Percentiles rank a stretch among this genome's conserved stretches.
Evolutionary conservation across 1,139 yeast species (phyloP).

Genomic region (Ashbya aceris): DNA sequence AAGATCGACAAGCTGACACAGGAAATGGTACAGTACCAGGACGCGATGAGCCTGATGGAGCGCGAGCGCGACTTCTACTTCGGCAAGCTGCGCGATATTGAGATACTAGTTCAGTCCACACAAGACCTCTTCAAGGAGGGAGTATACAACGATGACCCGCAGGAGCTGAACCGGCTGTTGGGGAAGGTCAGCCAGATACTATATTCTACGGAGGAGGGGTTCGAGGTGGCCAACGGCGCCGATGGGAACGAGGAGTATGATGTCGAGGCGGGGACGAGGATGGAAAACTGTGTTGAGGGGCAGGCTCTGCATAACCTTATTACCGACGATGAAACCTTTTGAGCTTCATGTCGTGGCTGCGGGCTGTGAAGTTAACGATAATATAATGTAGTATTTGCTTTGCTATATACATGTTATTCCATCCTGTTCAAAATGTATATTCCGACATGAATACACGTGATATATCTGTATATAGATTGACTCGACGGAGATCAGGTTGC

Average conservation of each 20-base stretch:
- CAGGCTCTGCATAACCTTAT: constrained; percentile 20
- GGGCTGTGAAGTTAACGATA: too few relatives aligned
- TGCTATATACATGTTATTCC: constrained; percentile 3
- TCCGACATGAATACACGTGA: too few relatives aligned
- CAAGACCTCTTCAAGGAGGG: constrained; percentile 40
- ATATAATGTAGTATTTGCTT: constrained; percentile 2
- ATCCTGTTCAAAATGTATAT: too few relatives aligned
- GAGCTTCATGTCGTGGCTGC: constrained; percentile 1
- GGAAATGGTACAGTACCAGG: constrained; percentile 45
- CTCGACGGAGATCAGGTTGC: background rate
- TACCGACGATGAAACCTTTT: constrained; percentile 30
- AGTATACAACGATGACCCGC: constrained; percentile 27
- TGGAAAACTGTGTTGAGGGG: background rate
- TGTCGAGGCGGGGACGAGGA: background rate
- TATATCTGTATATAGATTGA: too few relatives aligned
- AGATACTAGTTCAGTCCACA: constrained; percentile 63
- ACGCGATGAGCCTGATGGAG: constrained; percentile 51
- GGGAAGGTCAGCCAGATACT: constrained; percentile 63
- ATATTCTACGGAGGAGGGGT: constrained; percentile 77
- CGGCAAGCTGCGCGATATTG: constrained; percentile 81
- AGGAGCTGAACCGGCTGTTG: constrained; percentile 37
- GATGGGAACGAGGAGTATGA: constrained; percentile 13
- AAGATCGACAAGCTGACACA: constrained; percentile 37
- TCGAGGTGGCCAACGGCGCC: constrained; percentile 35
- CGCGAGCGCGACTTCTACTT: constrained; percentile 84